Evolutionary conservation across 129 eudicot species (phyloP).

Genomic region (Flaveria linearis): DNA sequence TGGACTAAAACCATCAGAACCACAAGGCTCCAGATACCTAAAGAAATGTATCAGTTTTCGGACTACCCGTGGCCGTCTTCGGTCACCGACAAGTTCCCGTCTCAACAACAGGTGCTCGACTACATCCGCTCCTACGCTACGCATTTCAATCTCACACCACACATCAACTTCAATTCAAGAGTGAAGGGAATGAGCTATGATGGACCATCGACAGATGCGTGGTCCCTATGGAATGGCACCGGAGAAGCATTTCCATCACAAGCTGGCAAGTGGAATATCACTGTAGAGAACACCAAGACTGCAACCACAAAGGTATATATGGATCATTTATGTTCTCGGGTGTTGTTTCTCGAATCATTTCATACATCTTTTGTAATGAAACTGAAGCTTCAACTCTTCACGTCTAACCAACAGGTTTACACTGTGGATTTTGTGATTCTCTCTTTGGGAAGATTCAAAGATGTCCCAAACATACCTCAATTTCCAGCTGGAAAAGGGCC

Average conservation of each 20-base stretch:
- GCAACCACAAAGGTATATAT: conserved; percentile 36
- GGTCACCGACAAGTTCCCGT: conserved; percentile 35
- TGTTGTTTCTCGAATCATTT: not conserved
- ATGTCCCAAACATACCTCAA: conserved; percentile 53
- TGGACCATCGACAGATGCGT: conserved; percentile 34
- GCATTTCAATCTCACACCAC: conserved; percentile 43
- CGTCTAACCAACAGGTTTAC: conserved; percentile 32
- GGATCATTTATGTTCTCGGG: not conserved
- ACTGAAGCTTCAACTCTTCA: not conserved
- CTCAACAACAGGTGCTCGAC: conserved; percentile 35
- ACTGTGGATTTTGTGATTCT: conserved; percentile 55
- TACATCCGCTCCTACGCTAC: conserved; percentile 55
- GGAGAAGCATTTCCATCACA: conserved; percentile 38
- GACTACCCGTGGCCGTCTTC: conserved; percentile 65
- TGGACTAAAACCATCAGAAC: conserved; percentile 53
- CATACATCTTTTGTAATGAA: not conserved
- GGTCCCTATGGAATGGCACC: conserved; percentile 49
- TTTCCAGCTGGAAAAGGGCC: conserved; percentile 50
- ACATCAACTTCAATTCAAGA: conserved; percentile 43
- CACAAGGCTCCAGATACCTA: conserved; percentile 53
- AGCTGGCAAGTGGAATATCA: conserved; percentile 55
- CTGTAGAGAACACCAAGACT: conserved; percentile 27
- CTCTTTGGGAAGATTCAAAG: conserved; percentile 57
- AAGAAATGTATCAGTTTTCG: conserved; percentile 42
- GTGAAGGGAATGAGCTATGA: conserved; percentile 42